Evolutionary conservation across 2,329 filamentous ascomycete species (phyloP), one percentile per base, ranked within the genome.

Genomic region (Colletotrichum tamarilloi): DNA sequence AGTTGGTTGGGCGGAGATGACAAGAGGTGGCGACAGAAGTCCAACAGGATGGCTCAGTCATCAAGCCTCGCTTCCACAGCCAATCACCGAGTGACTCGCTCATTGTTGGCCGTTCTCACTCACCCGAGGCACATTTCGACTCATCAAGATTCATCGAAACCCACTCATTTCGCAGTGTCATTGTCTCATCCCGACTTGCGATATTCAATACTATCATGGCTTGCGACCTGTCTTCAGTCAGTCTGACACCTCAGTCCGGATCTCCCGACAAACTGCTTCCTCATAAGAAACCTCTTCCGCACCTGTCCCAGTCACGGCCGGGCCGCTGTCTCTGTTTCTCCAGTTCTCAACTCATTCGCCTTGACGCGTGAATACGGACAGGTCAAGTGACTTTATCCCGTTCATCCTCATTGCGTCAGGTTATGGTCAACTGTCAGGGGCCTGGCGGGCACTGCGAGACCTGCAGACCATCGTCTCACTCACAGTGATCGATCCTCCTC

Each of bases 371-470:
- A 42, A 71, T 60, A 70, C 67, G 60, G 14, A 7, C 19, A 14
- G 22, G 67, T 71, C 71, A 73, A 73, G 67, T 73, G 71, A 71
- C 56, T 42, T 42, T 72, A 30, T 66, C 46, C 35, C 59, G 19
- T 57, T 62, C 53, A 28, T 19, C 24, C 7, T 16, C 14, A 22
- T 24, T 32, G 46, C 4, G 26, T 62, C 59, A 56, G 55, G 35
- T 56, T 19, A 5, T 49, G 22, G 46, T 62, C 70, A 70, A 73
- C 70, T 60, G 67, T 52, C 60, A 38, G 22, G 12, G 35, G 12
- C 28, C 42, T 42, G 60, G 14, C 56, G n/a, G 60, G 35, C 56
- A 38, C 49, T 24, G 28, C 28, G 8, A 64, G n/a, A 65, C 62
- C 30, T 32, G 16, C n/a, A 55, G 22, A 46, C 24, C 53, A 4